These are phyloP conservation scores for Podospora comata DNA, from an alignment of 495 filamentous ascomycete genomes.

Conservation along the genomic window DNA sequence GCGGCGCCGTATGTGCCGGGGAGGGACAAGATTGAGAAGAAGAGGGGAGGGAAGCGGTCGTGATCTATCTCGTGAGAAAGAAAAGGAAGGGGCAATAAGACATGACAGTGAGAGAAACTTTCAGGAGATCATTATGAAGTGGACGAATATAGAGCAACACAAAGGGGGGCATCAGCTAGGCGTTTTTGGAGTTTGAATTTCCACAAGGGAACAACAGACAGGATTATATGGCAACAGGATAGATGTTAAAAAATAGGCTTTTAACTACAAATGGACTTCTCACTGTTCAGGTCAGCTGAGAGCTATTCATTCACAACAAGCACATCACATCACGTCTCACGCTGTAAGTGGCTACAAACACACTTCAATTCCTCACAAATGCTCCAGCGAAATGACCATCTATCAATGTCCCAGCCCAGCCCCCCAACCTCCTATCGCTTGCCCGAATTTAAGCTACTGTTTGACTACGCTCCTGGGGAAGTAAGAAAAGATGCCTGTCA, in stretches of 20 bases:
- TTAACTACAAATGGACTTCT: background rate
- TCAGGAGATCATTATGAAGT: background rate
- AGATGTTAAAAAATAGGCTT: background rate
- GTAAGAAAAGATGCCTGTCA: background rate
- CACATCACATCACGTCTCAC: background rate
- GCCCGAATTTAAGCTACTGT: background rate
- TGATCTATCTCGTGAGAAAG: background rate
- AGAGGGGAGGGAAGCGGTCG: constrained; percentile 40
- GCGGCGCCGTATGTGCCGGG: constrained; percentile 74
- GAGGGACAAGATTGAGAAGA: constrained; percentile 60
- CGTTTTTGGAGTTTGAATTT: background rate
- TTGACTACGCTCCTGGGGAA: background rate
- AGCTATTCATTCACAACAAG: background rate
- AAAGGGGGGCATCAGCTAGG: background rate
- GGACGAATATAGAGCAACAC: background rate
- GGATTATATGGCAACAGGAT: background rate
- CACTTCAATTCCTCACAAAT: background rate
- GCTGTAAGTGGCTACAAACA: background rate
- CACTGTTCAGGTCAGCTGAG: background rate
- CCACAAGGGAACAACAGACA: background rate
- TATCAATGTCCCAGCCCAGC: background rate
- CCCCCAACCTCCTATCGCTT: background rate
- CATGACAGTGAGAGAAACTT: background rate
- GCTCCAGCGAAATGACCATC: background rate
- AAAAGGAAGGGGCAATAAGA: background rate